Base-by-base conservation (phyloP, 2,329 filamentous ascomycete species). In the Trichophyton benhamiae region DNA sequence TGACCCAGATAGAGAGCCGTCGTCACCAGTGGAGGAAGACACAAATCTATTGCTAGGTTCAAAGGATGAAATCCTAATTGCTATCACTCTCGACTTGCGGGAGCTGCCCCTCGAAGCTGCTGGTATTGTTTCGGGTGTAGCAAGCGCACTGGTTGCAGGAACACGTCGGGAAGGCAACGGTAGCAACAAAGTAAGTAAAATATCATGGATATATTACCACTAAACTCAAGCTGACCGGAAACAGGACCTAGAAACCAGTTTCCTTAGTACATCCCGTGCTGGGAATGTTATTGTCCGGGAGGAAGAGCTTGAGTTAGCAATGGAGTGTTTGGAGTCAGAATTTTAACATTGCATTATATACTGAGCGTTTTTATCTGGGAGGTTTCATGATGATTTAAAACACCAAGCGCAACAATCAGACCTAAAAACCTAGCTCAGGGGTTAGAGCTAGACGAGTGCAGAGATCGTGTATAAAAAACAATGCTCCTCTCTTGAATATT, bases 81-180 rank as follows among this genome's bases (percentile, higher is more conserved):
- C 94, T 1, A 94, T 99, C 67, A 92, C 91, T 62, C 81, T 99
- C 2, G 90, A 97, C 68, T 80, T 99, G 27, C 84, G 83, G 20
- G 84, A 84, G 48, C 77, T 97, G 46, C 89, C 92, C 0, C 81
- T 92, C 48, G 90, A 96, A 72, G 91, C 90, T 6, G 95, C 91
- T 0, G 92, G 92, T 22, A 96, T 99, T 62, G 90, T 99, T 2
- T 96, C 91, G 67, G 92, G 94, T 30, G 89, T 99, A 1, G 91
- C 92, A 0, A 89, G 91, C 27, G 82, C 85, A 60, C 79, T 97
- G 30, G 87, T 91, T 0, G 84, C 88, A 58, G 88, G 88, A 53
- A 86, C 89, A 72, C 75, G 79, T 60, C 76, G 76, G 67, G 71
- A 72, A 38, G 76, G 77, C 63, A 65, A 17, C 69, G 68, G 57